Base-by-base conservation (phyloP, 148 eudicot genomes). In the Oxyria digyna region DNA sequence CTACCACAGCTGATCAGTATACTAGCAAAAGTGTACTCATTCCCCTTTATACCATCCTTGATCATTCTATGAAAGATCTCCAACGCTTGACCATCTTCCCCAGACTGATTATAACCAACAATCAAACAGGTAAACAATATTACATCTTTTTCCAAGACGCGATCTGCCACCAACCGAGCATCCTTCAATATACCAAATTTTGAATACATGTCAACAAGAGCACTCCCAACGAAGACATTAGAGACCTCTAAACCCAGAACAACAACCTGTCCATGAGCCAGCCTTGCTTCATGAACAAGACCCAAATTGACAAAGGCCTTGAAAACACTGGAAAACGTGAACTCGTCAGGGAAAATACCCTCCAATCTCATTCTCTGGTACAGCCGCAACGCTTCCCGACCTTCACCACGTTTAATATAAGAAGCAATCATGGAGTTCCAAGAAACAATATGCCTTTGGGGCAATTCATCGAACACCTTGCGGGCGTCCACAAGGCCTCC, bases 181-280 rank as follows among this genome's bases (percentile, higher is more conserved):
- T 78, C 75, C 67, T 72, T 57, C 77, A 81, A 70, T 26, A 69
- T 71, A 65, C 84, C 79, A 73, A 78, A 78, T 74, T 81, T 78
- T 1, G 77, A 68, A 78, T 75, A 78, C 84, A 81, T 81, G 67
- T 81, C 78, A 49, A 78, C 84, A 62, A 81, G 77, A 31, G 81
- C 81, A 65, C 79, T 75, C 14, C 77, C 81, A 55, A 81, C 81
- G 78, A 78, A 81, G 42, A 69, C 81, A 75, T 73, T 55, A 1
- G 75, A 73, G n/a, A 71, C 73, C 70, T 75, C 81, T 13, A 81
- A 48, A 35, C 81, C 38, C 73, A 78, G 76, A 64, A 81, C 76
- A 48, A 81, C 78, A 23, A 75, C 74, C 18, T 75, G 75, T 52
- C 74, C 77, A 63, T 78, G 84, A 75, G 81, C 81, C 64, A 37